These are phyloP conservation scores for Escovopsis sp. DNA, from an alignment of 2,329 filamentous ascomycete genomes.

Conservation along the genomic window DNA sequence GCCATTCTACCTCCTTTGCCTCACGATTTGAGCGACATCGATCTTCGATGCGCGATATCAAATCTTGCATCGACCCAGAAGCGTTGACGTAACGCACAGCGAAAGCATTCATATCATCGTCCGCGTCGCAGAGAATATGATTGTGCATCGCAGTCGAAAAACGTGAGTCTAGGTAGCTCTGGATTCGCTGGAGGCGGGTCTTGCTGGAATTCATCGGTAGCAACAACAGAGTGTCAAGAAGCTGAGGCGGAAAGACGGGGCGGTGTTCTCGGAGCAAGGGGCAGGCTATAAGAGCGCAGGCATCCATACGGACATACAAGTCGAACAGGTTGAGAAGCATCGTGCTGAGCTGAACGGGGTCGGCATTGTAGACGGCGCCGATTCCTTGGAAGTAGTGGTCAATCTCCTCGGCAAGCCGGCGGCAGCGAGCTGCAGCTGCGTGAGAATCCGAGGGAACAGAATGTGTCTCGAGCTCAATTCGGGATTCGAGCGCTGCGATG, in stretches of 20 bases:
- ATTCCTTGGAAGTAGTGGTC: background rate
- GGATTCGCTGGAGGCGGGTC: slow-evolving; percentile 25
- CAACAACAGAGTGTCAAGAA: slow-evolving; percentile 42
- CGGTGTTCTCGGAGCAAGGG: slow-evolving; percentile 36
- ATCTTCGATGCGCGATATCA: background rate
- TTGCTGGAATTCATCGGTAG: slow-evolving; percentile 28
- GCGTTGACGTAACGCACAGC: background rate
- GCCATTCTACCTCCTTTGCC: slow-evolving; percentile 3
- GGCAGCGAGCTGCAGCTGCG: slow-evolving; percentile 1
- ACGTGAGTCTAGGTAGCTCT: slow-evolving; percentile 5
- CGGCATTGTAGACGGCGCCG: background rate
- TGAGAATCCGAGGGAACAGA: background rate
- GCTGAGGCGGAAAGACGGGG: slow-evolving; percentile 32
- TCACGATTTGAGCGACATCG: background rate
- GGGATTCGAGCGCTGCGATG: background rate
- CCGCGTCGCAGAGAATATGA: background rate
- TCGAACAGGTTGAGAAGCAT: slow-evolving; percentile 7
- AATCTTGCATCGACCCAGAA: background rate
- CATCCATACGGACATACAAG: slow-evolving; percentile 8
- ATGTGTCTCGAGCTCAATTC: background rate
- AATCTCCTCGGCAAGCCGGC: slow-evolving; percentile 1
- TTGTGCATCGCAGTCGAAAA: background rate
- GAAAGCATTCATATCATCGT: background rate
- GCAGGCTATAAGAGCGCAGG: slow-evolving; percentile 13
- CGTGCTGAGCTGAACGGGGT: slow-evolving; percentile 4